Conservation (phyloP, 192 early-diverging fungal species). For the Paraglomus occultum region DNA sequence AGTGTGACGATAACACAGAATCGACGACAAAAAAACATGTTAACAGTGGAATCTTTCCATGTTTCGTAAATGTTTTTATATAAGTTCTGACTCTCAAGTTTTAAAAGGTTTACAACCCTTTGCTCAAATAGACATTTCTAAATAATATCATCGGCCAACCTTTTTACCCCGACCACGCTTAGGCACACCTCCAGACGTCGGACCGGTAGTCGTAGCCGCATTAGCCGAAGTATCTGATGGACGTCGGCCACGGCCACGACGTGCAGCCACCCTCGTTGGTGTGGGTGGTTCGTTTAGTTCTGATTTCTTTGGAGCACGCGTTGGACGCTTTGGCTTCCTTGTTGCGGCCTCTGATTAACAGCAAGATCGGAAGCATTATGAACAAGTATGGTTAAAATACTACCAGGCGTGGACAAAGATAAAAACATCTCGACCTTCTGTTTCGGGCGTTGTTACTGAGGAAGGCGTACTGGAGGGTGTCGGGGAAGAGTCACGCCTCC, state of each 20-base stretch:
- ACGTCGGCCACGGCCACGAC: constrained; percentile 4
- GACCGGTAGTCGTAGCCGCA: neutral
- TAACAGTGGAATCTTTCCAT: too few relatives aligned
- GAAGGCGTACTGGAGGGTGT: constrained; percentile 28
- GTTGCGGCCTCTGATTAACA: neutral
- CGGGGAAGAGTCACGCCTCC: constrained; percentile 32
- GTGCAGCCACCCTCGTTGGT: neutral
- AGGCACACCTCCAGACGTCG: too few relatives aligned
- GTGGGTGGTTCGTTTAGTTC: neutral
- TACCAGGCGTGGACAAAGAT: neutral
- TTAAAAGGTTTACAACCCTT: too few relatives aligned
- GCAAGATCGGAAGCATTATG: neutral
- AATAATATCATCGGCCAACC: too few relatives aligned
- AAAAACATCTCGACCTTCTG: constrained; percentile 41
- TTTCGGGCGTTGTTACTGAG: constrained; percentile 41
- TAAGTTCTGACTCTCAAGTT: too few relatives aligned
- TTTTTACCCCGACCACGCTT: too few relatives aligned
- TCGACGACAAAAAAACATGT: too few relatives aligned
- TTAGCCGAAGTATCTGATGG: neutral
- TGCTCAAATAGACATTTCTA: too few relatives aligned
- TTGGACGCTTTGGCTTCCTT: neutral
- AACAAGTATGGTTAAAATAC: neutral
- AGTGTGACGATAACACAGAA: too few relatives aligned
- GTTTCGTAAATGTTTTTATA: too few relatives aligned
- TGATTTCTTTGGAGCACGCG: neutral